A percentile compares a stretch with the other conserved stretches of the same genome.
Conservation (phyloP, 108 stramenopile genomes). For the Seminavis robusta region DNA sequence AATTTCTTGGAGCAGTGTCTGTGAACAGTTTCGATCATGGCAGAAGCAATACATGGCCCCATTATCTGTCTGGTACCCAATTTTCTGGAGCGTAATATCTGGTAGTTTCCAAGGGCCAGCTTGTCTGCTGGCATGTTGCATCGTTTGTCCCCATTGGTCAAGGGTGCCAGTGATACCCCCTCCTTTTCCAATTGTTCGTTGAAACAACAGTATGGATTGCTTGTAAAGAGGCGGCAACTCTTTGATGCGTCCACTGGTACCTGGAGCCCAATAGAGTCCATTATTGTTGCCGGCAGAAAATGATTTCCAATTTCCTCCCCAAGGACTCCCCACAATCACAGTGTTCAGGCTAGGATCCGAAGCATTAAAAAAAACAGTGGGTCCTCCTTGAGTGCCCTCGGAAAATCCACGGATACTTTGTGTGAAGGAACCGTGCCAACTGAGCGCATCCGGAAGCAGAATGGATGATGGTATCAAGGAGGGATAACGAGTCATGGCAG, state of each 20-base stretch:
- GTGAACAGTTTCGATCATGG: slow-evolving; percentile 24
- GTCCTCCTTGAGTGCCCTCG: slow-evolving; percentile 31
- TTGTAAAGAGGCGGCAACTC: slow-evolving; percentile 2
- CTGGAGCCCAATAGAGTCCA: slow-evolving; percentile 31
- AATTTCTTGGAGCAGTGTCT: slow-evolving; percentile 16
- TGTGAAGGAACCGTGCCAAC: slow-evolving; percentile 33
- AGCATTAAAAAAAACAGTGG: slow-evolving; percentile 28
- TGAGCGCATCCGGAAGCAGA: too few species aligned
- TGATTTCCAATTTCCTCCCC: slow-evolving; percentile 10
- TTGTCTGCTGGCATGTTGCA: slow-evolving; percentile 4
- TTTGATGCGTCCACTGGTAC: slow-evolving; percentile 14
- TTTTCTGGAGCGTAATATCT: slow-evolving; percentile 33
- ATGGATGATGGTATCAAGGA: too few species aligned
- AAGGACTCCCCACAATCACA: slow-evolving; percentile 15
- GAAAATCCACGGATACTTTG: slow-evolving; percentile 21
- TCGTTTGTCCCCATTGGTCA: slow-evolving; percentile 23
- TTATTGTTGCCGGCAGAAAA: slow-evolving; percentile 16
- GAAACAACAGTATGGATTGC: slow-evolving; percentile 11
- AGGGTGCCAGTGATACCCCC: slow-evolving; percentile 25
- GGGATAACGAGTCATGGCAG: too few species aligned
- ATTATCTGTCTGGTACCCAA: slow-evolving; percentile 48
- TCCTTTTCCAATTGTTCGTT: background rate
- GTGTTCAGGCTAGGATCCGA: slow-evolving; percentile 6
- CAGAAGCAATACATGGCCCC: slow-evolving; percentile 45
- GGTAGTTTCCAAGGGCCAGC: background rate